Evolutionary conservation across 169 alveolate genomes (phyloP), one percentile per base, ranked within the genome.

Genomic region (Cystoisospora suis): DNA sequence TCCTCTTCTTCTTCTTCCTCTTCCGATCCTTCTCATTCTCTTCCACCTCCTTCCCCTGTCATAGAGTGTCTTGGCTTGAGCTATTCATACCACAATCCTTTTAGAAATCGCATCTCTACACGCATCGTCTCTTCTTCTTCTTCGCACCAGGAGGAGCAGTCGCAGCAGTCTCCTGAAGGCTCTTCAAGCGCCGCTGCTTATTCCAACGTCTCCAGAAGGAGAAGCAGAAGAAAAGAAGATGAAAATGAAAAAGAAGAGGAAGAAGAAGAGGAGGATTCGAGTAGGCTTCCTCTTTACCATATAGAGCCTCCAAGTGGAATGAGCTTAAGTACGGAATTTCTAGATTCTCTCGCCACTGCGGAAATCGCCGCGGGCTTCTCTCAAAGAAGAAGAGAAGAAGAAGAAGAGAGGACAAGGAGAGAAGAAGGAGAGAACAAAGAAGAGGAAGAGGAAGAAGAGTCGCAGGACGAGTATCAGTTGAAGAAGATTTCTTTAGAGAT

Each of bases 401-500:
- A 53, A 20, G n/a, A n/a, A n/a, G n/a, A n/a, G n/a, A n/a, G n/a
- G n/a, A n/a, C n/a, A n/a, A n/a, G n/a, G n/a, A 9, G 65, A 20
- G 65, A 53, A 20, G 65, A 53, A 9, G 20, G 9, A 20, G 65
- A 53, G 65, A 53, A 53, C n/a, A 53, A 53, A 20, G 65, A 53
- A 20, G 20, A 53, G 29, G 75, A 20, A 36, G 29, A 15, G 75
- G 29, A 59, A 36, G 42, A 36, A 20, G 75, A 59, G 32, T 29
- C 61, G 29, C 75, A 59, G 75, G 29, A 36, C 20, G 75, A 59
- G 75, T 59, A 15, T 4, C 75, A 59, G 23, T 36, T 59, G 32
- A 27, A 27, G 42, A 36, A 88, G 49, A 69, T 88, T 32, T 6
- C 44, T 7, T 49, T 88, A 27, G 58, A 75, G 75, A 53, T 88